Conservation (phyloP, 2,329 filamentous ascomycete genomes). For the Ascochyta koolunga region DNA sequence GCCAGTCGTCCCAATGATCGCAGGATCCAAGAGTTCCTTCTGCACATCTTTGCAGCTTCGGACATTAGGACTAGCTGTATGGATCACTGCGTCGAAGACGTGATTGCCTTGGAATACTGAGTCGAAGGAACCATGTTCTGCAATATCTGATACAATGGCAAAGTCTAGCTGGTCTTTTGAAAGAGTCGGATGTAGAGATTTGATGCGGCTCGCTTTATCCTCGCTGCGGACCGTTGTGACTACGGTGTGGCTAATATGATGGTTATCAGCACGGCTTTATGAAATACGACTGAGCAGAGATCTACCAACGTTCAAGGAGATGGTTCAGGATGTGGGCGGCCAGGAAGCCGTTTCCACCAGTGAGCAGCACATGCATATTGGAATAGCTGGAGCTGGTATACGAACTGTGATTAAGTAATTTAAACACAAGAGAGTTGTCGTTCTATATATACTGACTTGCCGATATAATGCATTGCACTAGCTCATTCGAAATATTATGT, state of each 20-base stretch:
- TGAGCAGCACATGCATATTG: constrained; percentile 26
- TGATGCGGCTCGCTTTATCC: constrained; percentile 62
- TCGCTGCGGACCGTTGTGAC: constrained; percentile 65
- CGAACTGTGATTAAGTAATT: no score
- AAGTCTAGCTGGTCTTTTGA: constrained; percentile 64
- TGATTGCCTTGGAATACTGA: constrained; percentile 60
- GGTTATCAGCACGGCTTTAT: neutral
- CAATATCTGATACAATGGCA: constrained; percentile 73
- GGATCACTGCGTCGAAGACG: constrained; percentile 68
- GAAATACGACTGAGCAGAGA: neutral
- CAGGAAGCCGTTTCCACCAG: constrained; percentile 65
- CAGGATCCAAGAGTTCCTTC: constrained; percentile 63
- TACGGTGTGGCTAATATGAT: constrained; percentile 56
- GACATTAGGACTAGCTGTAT: constrained; percentile 63
- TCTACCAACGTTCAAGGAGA: constrained; percentile 56
- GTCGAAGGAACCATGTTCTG: constrained; percentile 68
- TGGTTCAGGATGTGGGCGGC: constrained; percentile 64
- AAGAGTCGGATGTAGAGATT: constrained; percentile 54
- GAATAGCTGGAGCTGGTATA: no score
- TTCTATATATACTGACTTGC: no score
- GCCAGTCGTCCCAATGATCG: constrained; percentile 65
- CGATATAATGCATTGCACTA: no score
- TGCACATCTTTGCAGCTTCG: constrained; percentile 71
- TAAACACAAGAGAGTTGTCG: no score
- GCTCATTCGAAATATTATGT: no score